Percentiles rank a stretch among this genome's conserved stretches.
Conservation (phyloP, 2,329 filamentous ascomycete species). For the Aspergillus texensis region DNA sequence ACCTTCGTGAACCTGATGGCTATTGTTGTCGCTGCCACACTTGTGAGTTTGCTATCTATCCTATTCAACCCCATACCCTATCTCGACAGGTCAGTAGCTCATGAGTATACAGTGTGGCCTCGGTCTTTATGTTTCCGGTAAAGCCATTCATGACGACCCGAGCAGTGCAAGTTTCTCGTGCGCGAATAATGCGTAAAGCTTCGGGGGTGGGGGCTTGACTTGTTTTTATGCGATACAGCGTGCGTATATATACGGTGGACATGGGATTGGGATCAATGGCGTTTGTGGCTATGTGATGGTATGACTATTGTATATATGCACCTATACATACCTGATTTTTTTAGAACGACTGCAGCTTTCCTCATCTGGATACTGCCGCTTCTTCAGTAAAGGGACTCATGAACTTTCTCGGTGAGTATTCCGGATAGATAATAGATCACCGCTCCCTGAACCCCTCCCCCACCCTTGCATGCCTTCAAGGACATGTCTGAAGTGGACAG, state of each 20-base stretch:
- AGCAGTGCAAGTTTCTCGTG: slow-evolving; percentile 37
- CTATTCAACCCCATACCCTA: neutral
- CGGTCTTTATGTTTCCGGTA: slow-evolving; percentile 39
- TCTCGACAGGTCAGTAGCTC: neutral
- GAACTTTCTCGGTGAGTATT: neutral
- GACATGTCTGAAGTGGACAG: too few species aligned
- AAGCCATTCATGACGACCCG: slow-evolving; percentile 37
- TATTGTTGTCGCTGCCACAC: slow-evolving; percentile 24
- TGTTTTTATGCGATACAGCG: neutral
- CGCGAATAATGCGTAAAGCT: slow-evolving; percentile 28
- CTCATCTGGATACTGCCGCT: neutral
- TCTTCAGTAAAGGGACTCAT: neutral
- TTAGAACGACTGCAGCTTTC: too few species aligned
- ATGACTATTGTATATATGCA: slow-evolving; percentile 5
- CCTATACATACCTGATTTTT: neutral
- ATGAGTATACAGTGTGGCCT: slow-evolving; percentile 30
- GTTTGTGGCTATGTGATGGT: neutral
- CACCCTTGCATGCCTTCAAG: too few species aligned
- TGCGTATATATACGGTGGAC: slow-evolving; percentile 1
- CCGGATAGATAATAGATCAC: too few species aligned
- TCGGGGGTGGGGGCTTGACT: neutral
- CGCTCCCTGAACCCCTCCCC: too few species aligned
- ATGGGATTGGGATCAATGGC: neutral
- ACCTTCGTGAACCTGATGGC: slow-evolving; percentile 30
- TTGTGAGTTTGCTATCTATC: slow-evolving; percentile 21